Evolutionary conservation across 2,329 filamentous ascomycete species (phyloP).

Genomic region (Lasiodiplodia sp.): DNA sequence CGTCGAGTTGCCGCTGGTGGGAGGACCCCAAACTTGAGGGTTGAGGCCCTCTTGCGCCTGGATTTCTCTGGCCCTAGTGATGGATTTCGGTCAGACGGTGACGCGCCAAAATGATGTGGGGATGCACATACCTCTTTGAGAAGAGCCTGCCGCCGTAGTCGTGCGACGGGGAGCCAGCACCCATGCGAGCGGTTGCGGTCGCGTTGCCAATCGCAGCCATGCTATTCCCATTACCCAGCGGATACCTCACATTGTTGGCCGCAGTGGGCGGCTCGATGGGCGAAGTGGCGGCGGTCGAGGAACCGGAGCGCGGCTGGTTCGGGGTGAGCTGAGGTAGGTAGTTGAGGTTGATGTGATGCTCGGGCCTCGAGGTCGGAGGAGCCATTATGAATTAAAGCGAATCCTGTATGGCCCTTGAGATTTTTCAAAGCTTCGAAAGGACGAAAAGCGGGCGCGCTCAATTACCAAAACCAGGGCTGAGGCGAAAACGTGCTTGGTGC

Average conservation of each 20-base stretch:
- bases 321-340: constrained; percentile 74
- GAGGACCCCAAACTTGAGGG: constrained; percentile 84
- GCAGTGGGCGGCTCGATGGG: constrained; percentile 76
- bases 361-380: constrained; percentile 74
- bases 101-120: constrained; percentile 24
- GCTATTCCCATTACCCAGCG: constrained; percentile 73
- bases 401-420: constrained; percentile 29
- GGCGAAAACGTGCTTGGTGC: constrained; percentile 45
- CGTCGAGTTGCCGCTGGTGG: constrained; percentile 94
- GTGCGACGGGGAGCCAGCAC: constrained; percentile 95
- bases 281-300: constrained; percentile 80
- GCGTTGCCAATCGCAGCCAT: constrained; percentile 61
- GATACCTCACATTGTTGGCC: constrained; percentile 67
- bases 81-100: constrained; percentile 27
- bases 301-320: constrained; percentile 74
- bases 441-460: constrained; percentile 36
- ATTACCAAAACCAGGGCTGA: constrained; percentile 49
- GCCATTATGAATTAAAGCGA: constrained; percentile 87
- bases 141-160: constrained; percentile 81
- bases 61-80: constrained; percentile 84
- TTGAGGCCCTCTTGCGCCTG: constrained; percentile 91
- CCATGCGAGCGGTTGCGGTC: constrained; percentile 71
- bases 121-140: constrained; percentile 82
- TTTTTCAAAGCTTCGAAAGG: constrained; percentile 23
- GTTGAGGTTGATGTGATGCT: constrained; percentile 82